Evolutionary conservation across 202 grass and related monocot genomes (phyloP), one percentile per base, ranked within the genome.

Genomic region (Cymbopogon flexuosus): DNA sequence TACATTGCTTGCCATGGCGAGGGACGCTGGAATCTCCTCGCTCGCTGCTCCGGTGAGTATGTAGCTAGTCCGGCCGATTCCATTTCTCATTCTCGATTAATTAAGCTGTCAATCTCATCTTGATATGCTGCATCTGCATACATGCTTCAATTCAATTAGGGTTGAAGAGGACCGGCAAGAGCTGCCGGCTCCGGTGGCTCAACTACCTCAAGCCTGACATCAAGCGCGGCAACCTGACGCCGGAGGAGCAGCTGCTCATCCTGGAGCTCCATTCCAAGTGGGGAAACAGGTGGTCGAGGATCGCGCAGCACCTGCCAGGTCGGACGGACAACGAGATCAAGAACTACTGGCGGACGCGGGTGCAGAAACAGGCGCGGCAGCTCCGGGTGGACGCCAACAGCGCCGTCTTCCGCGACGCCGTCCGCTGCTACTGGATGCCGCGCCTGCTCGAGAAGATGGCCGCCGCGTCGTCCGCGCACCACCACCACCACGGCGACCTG

Each of bases 281-380:
- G 95, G 95, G 95, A 37, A 98, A 98, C 60, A 85, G 93, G 64
- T 98, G 95, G 95, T 98, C 95, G 14, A 88, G 95, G 83, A 98
- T 98, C 34, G 95, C 95, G 11, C 95, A 98, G 52, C 92, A 97
- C 80, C 72, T 97, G 40, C 95, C 95, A 1, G 95, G 95, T 0
- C 79, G 94, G 46, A 97, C 95, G 0, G 95, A 97, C 82, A 97
- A 97, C 81, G 95, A 97, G 95, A 97, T 97, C 79, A 97, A 97
- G 89, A 97, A 97, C 84, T 97, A 94, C 72, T 97, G 92, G 92
- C 76, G 95, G n/a, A 97, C 95, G 27, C 67, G 95, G 62, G 95
- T 97, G 57, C 95, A 97, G 86, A 94, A 94, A 88, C 92, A 94
- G 79, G 95, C 95, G 15, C 70, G 92, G 75, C 95, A 98, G 89